Base-by-base conservation (phyloP, 768 basidiomycete genomes). In the Coprinellus aureogranulatus region DNA sequence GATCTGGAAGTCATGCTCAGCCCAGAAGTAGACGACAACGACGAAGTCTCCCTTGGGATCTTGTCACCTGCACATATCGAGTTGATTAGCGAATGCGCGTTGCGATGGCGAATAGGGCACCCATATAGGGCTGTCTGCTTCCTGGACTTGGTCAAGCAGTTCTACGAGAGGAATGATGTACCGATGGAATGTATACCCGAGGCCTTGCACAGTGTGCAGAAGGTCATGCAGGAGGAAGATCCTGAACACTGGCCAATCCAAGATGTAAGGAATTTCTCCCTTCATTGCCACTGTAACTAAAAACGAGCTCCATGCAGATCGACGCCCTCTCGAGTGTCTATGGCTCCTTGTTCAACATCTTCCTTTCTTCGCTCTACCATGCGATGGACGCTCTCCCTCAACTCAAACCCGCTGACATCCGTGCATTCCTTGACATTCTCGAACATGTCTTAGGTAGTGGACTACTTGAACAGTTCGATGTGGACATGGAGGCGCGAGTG, bases 181-280 rank as follows among this genome's bases (percentile, higher is more conserved):
- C 97, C 97, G 1, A 76, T 96, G 67, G 96, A 96, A 66, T 98
- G 97, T 70, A 85, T 98, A 53, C 90, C 90, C 0, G 97, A 98
- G 70, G 96, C 92, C 11, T 71, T 97, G 47, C 81, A 85, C 45
- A 85, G 84, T 56, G 81, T 96, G 20, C 72, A 79, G 20, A 90
- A 89, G 67, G 84, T 87, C 10, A 77, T 86, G 64, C 77, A 81
- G 34, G 92, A 95, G 59, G 81, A 80, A 30, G 84, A 88, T 8
- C 66, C 90, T 2, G 84, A 88, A 20, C 77, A 83, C 44, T 98
- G 97, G 96, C 80, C 90, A 2, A 75, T 74, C 20, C 81, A 83
- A 61, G 96, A 99, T 66, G 93, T 98, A 65, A 65, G 92, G n/a
- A 28, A 53, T 40, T 58, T 45, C 25, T 63, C 30, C 55, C 27